These are phyloP conservation scores for Quercus bicolor DNA, from an alignment of 306 rosid genomes.

Conservation along the genomic window DNA sequence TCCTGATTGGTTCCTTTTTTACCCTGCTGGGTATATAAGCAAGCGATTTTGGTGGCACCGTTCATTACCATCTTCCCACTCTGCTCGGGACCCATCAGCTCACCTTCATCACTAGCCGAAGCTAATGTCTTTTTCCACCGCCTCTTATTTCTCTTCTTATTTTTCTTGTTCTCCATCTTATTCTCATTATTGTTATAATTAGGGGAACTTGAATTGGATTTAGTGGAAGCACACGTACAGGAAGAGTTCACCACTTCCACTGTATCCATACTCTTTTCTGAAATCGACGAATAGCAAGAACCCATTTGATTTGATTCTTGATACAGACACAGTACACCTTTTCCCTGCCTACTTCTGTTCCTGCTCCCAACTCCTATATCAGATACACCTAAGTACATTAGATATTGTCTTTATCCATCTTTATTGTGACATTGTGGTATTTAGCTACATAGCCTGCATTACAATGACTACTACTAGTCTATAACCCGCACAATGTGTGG, in stretches of 20 bases:
- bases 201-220: not conserved
- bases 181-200: not conserved
- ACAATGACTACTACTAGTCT: too few relatives aligned
- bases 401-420: not conserved
- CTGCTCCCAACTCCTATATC: not conserved
- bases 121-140: constrained; percentile 16
- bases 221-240: not conserved
- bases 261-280: not conserved
- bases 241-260: not conserved
- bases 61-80: constrained; percentile 31
- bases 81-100: constrained; percentile 20
- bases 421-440: not conserved
- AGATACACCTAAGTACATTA: not conserved
- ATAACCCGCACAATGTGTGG: too few relatives aligned
- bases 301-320: constrained; percentile 12
- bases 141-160: not conserved
- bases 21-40: constrained; percentile 52
- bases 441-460: too few relatives aligned
- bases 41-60: constrained; percentile 33
- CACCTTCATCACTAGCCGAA: constrained; percentile 8
- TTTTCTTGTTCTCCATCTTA: not conserved
- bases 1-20: constrained; percentile 60
- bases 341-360: not conserved
- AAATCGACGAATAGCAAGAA: constrained; percentile 22
- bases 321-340: not conserved